Percentiles rank a stretch among this genome's conserved stretches.
These are phyloP conservation scores for Debaryomyces sp. DNA, from an alignment of 1,139 yeast species.

Conservation along the genomic window DNA sequence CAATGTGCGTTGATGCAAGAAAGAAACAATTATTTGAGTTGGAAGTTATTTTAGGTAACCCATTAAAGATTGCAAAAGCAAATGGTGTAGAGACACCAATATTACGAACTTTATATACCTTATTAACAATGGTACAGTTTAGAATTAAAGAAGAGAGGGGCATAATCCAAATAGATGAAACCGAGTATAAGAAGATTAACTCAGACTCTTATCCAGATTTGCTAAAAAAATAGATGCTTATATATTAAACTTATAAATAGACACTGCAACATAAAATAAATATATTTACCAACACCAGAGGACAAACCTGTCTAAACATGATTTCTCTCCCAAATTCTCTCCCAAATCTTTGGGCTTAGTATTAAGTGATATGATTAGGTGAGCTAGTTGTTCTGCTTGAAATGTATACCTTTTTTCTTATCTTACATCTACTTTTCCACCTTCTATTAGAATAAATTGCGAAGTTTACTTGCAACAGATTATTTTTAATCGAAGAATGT, in stretches of 20 bases:
- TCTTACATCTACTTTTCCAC: no score
- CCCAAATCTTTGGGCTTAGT: no score
- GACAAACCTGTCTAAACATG: no score
- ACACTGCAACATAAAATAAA: not conserved
- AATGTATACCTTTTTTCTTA: no score
- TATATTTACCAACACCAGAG: no score
- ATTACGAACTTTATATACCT: slow-evolving; percentile 55
- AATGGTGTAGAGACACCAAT: slow-evolving; percentile 62
- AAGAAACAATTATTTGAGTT: slow-evolving; percentile 73
- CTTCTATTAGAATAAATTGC: no score
- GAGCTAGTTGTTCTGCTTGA: no score
- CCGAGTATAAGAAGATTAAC: slow-evolving; percentile 26
- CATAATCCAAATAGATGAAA: slow-evolving; percentile 32
- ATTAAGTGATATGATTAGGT: no score
- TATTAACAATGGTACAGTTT: slow-evolving; percentile 63
- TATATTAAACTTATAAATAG: not conserved
- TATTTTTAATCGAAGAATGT: no score
- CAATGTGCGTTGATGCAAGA: slow-evolving; percentile 73
- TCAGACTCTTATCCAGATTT: slow-evolving; percentile 32
- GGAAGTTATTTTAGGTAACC: slow-evolving; percentile 73
- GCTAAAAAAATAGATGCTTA: not conserved
- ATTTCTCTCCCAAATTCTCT: no score
- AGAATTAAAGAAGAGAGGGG: slow-evolving; percentile 58
- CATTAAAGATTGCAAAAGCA: slow-evolving; percentile 58
- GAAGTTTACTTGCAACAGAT: no score